These are phyloP conservation scores for Fraxinus ornus DNA, from an alignment of 305 asterid species.

Conservation along the genomic window DNA sequence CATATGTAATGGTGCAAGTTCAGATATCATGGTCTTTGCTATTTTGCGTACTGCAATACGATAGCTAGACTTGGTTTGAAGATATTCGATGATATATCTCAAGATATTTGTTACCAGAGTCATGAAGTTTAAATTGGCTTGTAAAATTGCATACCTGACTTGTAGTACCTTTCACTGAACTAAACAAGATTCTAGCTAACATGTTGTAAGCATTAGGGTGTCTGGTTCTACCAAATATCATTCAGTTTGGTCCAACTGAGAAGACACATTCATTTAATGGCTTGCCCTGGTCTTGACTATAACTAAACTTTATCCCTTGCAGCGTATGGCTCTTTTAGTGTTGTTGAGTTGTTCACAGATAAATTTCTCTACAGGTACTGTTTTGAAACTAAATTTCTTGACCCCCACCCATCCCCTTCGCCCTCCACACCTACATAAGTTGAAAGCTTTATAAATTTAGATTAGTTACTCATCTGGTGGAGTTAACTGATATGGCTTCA, in stretches of 20 bases:
- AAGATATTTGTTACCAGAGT: not conserved
- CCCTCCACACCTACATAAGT: not conserved
- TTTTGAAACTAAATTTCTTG: slow-evolving; percentile 16
- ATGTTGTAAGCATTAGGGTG: slow-evolving; percentile 8
- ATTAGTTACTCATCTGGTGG: slow-evolving; percentile 14
- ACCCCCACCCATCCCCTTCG: not conserved
- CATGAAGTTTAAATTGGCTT: not conserved
- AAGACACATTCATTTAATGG: not conserved
- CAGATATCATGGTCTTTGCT: not conserved
- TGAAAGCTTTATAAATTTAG: slow-evolving; percentile 10
- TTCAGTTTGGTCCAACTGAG: slow-evolving; percentile 3
- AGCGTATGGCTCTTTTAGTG: slow-evolving; percentile 82
- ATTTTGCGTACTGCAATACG: slow-evolving; percentile 6
- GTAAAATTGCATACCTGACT: not conserved
- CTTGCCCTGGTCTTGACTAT: slow-evolving; percentile 21
- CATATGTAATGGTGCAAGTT: not conserved
- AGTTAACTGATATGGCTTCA: slow-evolving; percentile 14
- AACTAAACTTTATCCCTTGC: slow-evolving; percentile 33
- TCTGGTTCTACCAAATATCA: not conserved
- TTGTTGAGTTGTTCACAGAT: slow-evolving; percentile 73
- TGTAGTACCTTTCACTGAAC: slow-evolving; percentile 6
- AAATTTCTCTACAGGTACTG: slow-evolving; percentile 73
- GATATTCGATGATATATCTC: not conserved
- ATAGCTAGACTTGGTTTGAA: slow-evolving; percentile 10
- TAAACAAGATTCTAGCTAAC: slow-evolving; percentile 8